Conservation (phyloP, 768 basidiomycete species). For the Suillus clintonianus region DNA sequence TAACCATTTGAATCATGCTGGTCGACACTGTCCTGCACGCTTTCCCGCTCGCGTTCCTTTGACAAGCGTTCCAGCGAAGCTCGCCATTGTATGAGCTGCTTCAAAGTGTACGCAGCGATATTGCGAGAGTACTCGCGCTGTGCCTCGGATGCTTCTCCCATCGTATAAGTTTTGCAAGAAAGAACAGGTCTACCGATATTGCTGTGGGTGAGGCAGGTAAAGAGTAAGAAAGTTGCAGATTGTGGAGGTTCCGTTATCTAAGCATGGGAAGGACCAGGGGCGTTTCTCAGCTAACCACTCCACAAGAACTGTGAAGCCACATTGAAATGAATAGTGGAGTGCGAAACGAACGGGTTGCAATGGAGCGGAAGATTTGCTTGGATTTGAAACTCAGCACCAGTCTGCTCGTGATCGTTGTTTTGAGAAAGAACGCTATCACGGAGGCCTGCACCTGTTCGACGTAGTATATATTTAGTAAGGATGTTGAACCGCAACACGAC, state of each 20-base stretch:
- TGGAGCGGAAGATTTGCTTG: background rate
- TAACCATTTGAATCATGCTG: background rate
- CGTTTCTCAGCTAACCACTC: background rate
- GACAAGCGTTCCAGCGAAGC: background rate
- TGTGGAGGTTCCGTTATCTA: no score
- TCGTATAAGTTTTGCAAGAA: background rate
- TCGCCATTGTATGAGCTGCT: background rate
- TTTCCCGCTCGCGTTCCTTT: background rate
- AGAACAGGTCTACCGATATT: background rate
- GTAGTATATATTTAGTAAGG: background rate
- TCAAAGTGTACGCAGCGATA: background rate
- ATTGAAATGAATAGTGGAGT: background rate
- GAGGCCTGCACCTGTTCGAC: background rate
- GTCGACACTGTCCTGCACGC: background rate
- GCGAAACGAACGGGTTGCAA: background rate
- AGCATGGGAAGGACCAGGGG: background rate
- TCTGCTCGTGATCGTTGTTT: background rate
- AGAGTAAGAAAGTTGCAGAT: background rate
- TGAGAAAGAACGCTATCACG: background rate
- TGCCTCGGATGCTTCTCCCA: background rate
- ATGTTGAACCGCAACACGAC: background rate
- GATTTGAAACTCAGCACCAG: background rate
- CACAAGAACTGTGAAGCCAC: background rate
- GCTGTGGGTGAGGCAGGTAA: background rate
- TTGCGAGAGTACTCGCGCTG: background rate